Base-by-base conservation (phyloP, 2,329 filamentous ascomycete genomes). In the Knufia fluminis region DNA sequence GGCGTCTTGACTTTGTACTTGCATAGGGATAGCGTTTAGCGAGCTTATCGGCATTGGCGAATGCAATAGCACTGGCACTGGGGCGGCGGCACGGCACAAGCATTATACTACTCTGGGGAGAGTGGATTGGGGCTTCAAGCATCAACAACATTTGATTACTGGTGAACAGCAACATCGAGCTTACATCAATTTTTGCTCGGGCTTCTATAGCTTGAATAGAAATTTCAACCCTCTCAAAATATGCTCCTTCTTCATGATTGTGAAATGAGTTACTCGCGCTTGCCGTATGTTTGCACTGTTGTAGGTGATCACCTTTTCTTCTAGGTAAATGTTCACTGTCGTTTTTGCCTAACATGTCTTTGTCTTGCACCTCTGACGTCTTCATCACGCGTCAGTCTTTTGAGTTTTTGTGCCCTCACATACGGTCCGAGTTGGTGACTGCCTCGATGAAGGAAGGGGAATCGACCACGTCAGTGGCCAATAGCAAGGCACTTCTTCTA, bases 171-270 rank as follows among this genome's bases (percentile, higher is more conserved):
- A 31, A 24, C 45, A 48, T 48, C 35, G 22, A 48, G 12, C 28
- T 48, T 48, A 40, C 45, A 48, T 39, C 45, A 51, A 40, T 44
- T 51, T 49, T 43, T 45, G 22, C 41, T 45, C 44, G 19, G 28
- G 40, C 49, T 49, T 19, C 35, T 47, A 45, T 48, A 45, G 45
- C 33, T 45, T 35, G 44, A 46, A 47, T 51, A 51, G 57, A 53
- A 56, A 57, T 59, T 57, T 50, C 43, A 57, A 56, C 55, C 55
- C 57, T 51, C 51, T 56, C 48, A 38, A 4, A 35, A 46, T 24
- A 24, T 36, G 3, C 19, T 46, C 26, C 32, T 46, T 32, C 10
- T 35, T 17, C 3, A 22, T 45, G 43, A 23, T 10, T 31, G 7
- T 31, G 8, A 7, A 6, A 9, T 16, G 7, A 7, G 17, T n/a